Base-by-base conservation (phyloP, 441 rosid species). In the Daphne laureola region DNA sequence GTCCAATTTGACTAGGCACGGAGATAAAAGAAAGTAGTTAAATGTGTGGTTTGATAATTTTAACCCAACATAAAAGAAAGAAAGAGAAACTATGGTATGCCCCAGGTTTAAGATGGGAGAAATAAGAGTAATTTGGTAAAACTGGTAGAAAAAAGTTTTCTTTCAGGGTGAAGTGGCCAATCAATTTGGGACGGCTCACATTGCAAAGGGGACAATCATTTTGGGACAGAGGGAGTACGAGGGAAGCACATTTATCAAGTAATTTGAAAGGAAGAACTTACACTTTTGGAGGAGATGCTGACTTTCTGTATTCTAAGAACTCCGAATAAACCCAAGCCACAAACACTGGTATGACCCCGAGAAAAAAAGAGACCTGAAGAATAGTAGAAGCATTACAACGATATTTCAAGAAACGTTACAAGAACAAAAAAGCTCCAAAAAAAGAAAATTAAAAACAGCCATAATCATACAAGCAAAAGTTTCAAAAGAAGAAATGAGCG, bases 251-350 rank as follows among this genome's bases (percentile, higher is more conserved):
- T 57, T 36, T 43, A 8, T 48, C 40, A 56, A 52, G 17, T 54
- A 21, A 13, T 14, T 23, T 17, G 54, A 52, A 15, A 17, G 43
- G 36, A 59, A 54, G 51, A 31, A 74, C 97, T 74, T 82, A 90
- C 97, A 78, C 90, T 87, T 94, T 94, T 15, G 78, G 57, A 53
- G 65, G 73, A 62, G 83, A 55, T 14, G 86, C 67, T 5, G 81
- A 55, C 68, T 76, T 94, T 81, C 69, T 90, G 57, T 67, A 74
- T 53, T 90, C 92, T 54, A 94, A 64, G 40, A 79, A 69, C 76
- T 94, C 97, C 2, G 99, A 83, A 71, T 87, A 94, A 41, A 79
- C 55, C 98, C 99, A 90, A 51, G 96, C 84, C 31, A 90, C 69
- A 69, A 86, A 74, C 45, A 82, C 77, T 31, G 95, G 96, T 41